These are phyloP conservation scores for Jatropha multifida DNA, from an alignment of 441 rosid genomes.

Conservation along the genomic window DNA sequence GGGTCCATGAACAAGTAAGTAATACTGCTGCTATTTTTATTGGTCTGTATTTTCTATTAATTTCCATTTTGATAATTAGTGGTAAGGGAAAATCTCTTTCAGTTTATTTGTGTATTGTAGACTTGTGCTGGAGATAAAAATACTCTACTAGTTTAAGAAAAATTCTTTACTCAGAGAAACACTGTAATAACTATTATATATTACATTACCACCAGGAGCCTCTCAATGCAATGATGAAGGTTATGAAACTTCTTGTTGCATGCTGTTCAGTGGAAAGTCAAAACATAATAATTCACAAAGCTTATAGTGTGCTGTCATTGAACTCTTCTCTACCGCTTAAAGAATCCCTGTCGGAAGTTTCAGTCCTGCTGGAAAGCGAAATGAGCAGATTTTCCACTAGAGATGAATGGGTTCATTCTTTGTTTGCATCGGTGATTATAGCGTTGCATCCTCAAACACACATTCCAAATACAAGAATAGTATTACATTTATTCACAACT, in stretches of 20 bases:
- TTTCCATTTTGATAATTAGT: neutral
- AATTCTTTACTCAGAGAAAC: neutral
- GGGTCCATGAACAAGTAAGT: conserved; percentile 46
- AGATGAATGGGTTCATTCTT: conserved; percentile 69
- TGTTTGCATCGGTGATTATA: conserved; percentile 72
- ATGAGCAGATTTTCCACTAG: conserved; percentile 37
- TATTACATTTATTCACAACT: conserved; percentile 43
- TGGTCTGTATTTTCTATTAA: neutral
- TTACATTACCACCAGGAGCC: conserved; percentile 48
- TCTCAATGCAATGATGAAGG: conserved; percentile 62
- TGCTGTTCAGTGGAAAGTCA: conserved; percentile 66
- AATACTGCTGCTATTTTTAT: neutral
- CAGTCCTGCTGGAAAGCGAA: conserved; percentile 38
- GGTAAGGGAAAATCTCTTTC: neutral
- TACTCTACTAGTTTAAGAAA: neutral
- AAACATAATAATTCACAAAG: conserved; percentile 56
- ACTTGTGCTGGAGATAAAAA: neutral
- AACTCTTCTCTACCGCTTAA: conserved; percentile 44
- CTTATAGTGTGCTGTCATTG: conserved; percentile 52
- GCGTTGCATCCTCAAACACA: conserved; percentile 58
- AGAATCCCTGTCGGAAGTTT: conserved; percentile 34
- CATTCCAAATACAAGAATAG: conserved; percentile 58
- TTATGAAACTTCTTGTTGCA: conserved; percentile 67
- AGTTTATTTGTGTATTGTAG: neutral
- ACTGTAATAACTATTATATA: conserved; percentile 8